Base-by-base conservation (phyloP, 257 asterid species). In the Solanum pinnatisectum region DNA sequence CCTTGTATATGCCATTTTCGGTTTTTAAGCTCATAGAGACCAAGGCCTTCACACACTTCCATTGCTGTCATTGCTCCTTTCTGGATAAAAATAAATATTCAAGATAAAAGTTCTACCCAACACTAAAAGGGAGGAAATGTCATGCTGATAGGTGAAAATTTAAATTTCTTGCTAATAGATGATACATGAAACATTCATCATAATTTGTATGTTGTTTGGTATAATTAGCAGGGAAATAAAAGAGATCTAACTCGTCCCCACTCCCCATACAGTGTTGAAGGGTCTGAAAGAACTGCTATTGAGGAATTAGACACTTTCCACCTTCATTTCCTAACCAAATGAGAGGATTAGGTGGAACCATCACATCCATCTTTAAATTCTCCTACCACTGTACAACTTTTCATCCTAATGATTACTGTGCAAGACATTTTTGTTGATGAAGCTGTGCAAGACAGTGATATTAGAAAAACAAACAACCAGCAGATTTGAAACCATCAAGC, bases 1-100 rank as follows among this genome's bases (percentile, higher is more conserved):
- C 99, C 99, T 89, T 96, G 99, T 92, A 95, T 93, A 89, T 96
- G 98, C 99, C 99, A 96, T 89, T 95, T 95, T 87, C 98, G 91
- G 89, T 95, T 90, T 92, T 93, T 95, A 27, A 96, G 98, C 87
- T 95, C 99, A 84, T 91, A 92, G 3, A 96, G 96, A 25, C 98
- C 99, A 86, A 96, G 91, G 46, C 98, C 98, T 81, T 96, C 98
- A 78, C 98, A 96, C 79, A 96, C 98, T 91, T 96, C 98, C 94
- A 91, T 91, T 14, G 99, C 95, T 59, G 96, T 89, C 98, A 96
- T 96, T 70, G 99, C 99, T 84, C 99, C 98, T 94, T 91, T 95
- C 99, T 96, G 93, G 65, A 91, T 36, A 35, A 49, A 40, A 5
- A 44, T 35, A 82, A 10, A 82, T 9, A 49, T 46, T 82, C 30